Evolutionary conservation across 768 basidiomycete genomes (phyloP), one percentile per base, ranked within the genome.

Genomic region (Boletus subparvulus): DNA sequence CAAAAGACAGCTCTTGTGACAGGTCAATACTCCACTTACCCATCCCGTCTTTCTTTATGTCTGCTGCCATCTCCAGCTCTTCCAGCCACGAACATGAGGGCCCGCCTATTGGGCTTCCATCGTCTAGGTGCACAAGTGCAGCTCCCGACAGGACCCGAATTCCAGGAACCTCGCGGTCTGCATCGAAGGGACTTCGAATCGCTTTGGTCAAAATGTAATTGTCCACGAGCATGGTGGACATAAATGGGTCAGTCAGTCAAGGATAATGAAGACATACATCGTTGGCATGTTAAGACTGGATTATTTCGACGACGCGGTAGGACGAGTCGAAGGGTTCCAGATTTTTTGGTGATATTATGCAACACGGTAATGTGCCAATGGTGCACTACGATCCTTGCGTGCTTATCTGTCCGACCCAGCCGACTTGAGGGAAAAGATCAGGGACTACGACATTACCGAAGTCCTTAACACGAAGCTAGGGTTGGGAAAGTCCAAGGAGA

Each of bases 171-270:
- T 64, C 55, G 65, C 48, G 44, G 72, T 47, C 52, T 65, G 57
- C n/a, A 61, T 65, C 21, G 65, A 65, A 8, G 64, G 63, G 0
- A 63, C 61, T 1, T 60, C 65, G 0, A 64, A 66, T 21, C n/a
- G 43, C 4, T 49, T 52, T 39, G 56, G 56, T 32, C 35, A 32
- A 78, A 61, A 75, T 65, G 87, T 86, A 30, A 32, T 57, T 28
- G 76, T 72, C 17, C 17, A 13, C 17, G 5, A 30, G 12, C 16
- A 4, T 21, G 21, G 21, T 21, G 21, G 55, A 60, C 5, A 54
- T 55, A 50, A 45, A 26, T 21, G 41, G 36, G 17, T 24, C 52
- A 10, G 17, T 24, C 52, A 10, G 37, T 55, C 32, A 40, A 39
- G 41, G 14, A 39, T 12, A 54, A 51, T n/a, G 21, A 46, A 46